Base-by-base conservation (phyloP, 116 monocot species). In the Posidonia oceanica region DNA sequence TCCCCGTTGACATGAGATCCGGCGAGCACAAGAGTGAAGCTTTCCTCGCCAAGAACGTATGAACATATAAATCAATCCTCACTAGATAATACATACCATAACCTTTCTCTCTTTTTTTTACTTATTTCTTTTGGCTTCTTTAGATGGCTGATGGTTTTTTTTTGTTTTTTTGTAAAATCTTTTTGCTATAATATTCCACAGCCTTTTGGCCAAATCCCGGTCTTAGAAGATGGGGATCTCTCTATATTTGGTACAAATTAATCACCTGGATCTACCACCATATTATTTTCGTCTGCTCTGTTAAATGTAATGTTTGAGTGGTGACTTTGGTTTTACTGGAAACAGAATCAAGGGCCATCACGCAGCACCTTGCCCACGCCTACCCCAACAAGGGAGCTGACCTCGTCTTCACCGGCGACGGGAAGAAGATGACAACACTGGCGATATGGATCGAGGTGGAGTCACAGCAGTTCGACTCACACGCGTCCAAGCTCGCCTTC, bases 121-220 rank as follows among this genome's bases (percentile, higher is more conserved):
- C 3, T 13, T 54, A 15, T 54, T 10, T 54, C 15, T 54, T 10
- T 13, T 54, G 54, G 5, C 14, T 54, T 54, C 10, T 54, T 54
- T 13, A 6, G 54, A 13, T 54, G 54, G 54, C 5, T 29, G 29
- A 29, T 29, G 29, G 29, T 29, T 29, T 29, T 29, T 29, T 29
- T 29, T 29, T 29, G 0, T 29, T 29, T 29, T 29, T 29, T 29
- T 29, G 29, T 29, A 29, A 29, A 29, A 29, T 29, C 29, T 29
- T 29, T 29, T 29, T 29, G 29, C 29, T 29, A 29, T 29, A 29
- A 29, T 29, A 29, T 36, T 20, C 36, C 59, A 17, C 74, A 86
- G 86, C 86, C 86, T 2, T 86, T 86, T 37, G 83, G 83, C 12
- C 75, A 75, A 62, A 38, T 86, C 7, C 86, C 86, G 11, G 80